Percentiles rank a stretch among this genome's conserved stretches.
Conservation (phyloP, 805 yeast genomes). For the Ogataea corticis region DNA sequence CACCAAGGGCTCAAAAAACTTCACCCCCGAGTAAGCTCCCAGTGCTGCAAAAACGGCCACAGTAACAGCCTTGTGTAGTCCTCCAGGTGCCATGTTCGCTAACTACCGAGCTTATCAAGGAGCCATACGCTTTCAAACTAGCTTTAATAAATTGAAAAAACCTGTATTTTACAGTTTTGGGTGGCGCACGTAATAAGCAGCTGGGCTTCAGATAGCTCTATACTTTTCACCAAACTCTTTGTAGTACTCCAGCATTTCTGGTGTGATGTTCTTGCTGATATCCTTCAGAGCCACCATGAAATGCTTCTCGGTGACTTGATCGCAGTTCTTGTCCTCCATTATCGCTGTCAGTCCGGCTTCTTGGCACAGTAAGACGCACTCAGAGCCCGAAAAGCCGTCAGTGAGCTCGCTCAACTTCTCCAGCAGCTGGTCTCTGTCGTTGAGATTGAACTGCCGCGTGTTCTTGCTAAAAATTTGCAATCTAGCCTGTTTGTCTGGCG, state of each 20-base stretch:
- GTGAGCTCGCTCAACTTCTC: constrained; percentile 58
- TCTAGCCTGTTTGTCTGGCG: constrained; percentile 85
- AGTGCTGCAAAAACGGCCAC: constrained; percentile 31
- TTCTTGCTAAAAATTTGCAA: constrained; percentile 73
- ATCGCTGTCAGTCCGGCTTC: constrained; percentile 96
- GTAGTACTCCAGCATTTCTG: constrained; percentile 81
- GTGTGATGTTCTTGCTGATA: constrained; percentile 76
- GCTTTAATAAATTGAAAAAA: no score
- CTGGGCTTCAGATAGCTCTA: constrained; percentile 16
- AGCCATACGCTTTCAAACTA: not conserved
- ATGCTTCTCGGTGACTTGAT: constrained; percentile 59
- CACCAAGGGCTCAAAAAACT: constrained; percentile 73
- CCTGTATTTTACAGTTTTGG: not conserved
- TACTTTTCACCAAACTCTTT: constrained; percentile 48
- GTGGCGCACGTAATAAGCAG: constrained; percentile 5
- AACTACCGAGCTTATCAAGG: not conserved
- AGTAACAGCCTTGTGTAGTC: constrained; percentile 24
- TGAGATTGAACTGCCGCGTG: constrained; percentile 62
- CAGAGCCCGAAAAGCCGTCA: constrained; percentile 97
- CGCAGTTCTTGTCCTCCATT: constrained; percentile 67
- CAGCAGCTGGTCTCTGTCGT: constrained; percentile 42
- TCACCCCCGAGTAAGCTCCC: constrained; percentile 56
- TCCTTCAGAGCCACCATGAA: constrained; percentile 61
- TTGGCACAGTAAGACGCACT: constrained; percentile 85
- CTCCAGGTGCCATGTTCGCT: constrained; percentile 4